Base-by-base conservation (phyloP, 2,329 filamentous ascomycete genomes). In the Fusarium burgessii region DNA sequence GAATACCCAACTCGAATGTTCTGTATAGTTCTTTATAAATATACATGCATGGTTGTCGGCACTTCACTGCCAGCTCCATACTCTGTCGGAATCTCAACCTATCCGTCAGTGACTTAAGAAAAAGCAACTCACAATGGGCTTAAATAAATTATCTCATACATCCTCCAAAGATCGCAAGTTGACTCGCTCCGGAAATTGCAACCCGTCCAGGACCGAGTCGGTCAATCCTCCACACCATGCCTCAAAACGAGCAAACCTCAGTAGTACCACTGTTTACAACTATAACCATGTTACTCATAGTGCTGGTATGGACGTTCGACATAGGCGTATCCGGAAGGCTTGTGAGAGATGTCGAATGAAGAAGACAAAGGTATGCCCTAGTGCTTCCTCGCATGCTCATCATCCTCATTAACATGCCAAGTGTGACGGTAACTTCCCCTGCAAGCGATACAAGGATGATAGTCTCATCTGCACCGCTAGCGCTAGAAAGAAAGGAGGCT, bases 271-370 rank as follows among this genome's bases (percentile, higher is more conserved):
- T 23, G 70, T 76, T 40, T 80, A 79, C 63, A 80, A 82, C 65
- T 80, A 83, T 56, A 79, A 82, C 55, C 78, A 80, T 62, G 60
- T 78, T 42, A 65, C 76, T 41, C 76, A 80, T 54, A 74, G 70
- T 42, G 66, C 74, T 58, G 80, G 79, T 41, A 81, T 85, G 70
- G 88, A 90, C 70, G 85, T 84, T 52, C 83, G 88, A 68, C 88
- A 90, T 76, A 90, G 90, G 82, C 82, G 89, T 71, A 88, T 90
- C 57, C 90, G 88, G 88, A 91, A 90, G 77, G 89, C 89, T n/a
- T 91, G 89, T 70, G 88, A 91, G 79, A 82, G 89, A 71, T 91
- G 89, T 82, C 83, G 89, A 70, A 90, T 90, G 87, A 91, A 91
- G 84, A 91, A 91, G 83, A 91, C 89, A 55, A 91, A 91, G 88